Percentiles rank a stretch among this genome's conserved stretches.
phyloP scores from a whole-genome alignment of 208 protist genomes.

The Leptomonas seymouri region DNA sequence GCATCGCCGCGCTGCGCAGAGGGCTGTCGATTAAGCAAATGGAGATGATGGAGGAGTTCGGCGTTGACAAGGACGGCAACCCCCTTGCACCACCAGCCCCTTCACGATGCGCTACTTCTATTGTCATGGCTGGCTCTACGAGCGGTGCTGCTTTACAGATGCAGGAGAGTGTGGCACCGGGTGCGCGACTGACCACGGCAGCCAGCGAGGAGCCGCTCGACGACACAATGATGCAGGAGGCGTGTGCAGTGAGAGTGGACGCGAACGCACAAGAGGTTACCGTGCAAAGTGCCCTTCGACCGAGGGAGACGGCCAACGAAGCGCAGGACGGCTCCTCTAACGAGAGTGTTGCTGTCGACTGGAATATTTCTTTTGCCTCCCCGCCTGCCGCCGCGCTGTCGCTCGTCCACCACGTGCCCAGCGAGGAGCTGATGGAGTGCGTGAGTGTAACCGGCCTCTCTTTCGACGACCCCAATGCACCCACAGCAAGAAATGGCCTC shows the following conservation, averaged over 20 bases:
- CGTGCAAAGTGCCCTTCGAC: conserved; percentile 10
- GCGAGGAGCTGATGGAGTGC: conserved; percentile 26
- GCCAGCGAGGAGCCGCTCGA: conserved; percentile 33
- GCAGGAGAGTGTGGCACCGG: not conserved
- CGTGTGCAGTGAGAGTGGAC: conserved; percentile 25
- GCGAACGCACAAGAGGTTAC: conserved; percentile 5
- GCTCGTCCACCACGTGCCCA: conserved; percentile 9
- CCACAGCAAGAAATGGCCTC: conserved; percentile 11
- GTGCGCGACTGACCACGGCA: not conserved
- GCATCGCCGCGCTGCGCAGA: conserved; percentile 35
- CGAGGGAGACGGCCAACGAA: not conserved
- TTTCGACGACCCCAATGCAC: conserved; percentile 1
- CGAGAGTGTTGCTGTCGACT: not conserved
- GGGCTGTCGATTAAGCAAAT: conserved; percentile 59
- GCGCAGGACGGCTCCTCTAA: not conserved
- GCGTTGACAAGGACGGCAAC: conserved; percentile 47
- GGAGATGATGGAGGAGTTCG: conserved; percentile 69
- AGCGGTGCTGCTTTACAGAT: not conserved
- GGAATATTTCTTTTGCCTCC: conserved; percentile 15
- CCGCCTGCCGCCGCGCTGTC: not conserved
- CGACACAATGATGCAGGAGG: conserved; percentile 16
- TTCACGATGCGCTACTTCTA: not conserved
- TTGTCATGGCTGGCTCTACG: not conserved
- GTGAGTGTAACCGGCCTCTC: conserved; percentile 10
- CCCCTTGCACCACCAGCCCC: conserved; percentile 1